These are phyloP conservation scores for Psidium guajava DNA, from an alignment of 345 rosid species.

Conservation along the genomic window DNA sequence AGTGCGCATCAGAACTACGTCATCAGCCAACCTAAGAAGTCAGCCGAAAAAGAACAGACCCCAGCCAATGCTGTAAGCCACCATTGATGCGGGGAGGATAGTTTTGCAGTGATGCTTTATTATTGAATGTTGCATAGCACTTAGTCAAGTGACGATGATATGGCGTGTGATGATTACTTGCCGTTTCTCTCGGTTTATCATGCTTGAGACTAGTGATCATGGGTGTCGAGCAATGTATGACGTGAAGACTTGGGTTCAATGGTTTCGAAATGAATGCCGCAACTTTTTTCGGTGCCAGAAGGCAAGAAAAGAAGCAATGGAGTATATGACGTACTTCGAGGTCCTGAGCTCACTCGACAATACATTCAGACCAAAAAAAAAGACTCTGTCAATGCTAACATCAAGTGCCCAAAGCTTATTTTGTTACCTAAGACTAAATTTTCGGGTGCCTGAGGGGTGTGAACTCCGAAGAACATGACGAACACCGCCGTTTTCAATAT, in stretches of 20 bases:
- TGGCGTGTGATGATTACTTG: too few relatives aligned
- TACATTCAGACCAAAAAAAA: neutral
- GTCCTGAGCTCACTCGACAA: neutral
- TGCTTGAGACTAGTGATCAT: neutral
- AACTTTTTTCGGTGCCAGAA: neutral
- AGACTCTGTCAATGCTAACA: neutral
- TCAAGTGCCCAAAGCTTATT: neutral
- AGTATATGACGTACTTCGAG: neutral
- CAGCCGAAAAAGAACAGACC: neutral
- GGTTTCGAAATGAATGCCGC: neutral
- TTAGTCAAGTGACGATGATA: neutral
- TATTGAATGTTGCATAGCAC: neutral
- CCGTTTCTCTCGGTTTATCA: neutral
- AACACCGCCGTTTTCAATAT: neutral
- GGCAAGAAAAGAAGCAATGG: neutral
- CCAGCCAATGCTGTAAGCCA: neutral
- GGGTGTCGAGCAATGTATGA: neutral
- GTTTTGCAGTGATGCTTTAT: too few relatives aligned
- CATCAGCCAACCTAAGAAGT: too few relatives aligned
- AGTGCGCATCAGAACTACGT: too few relatives aligned
- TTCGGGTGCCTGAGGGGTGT: neutral
- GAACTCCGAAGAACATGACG: neutral
- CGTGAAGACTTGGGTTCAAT: fast-evolving
- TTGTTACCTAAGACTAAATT: neutral
- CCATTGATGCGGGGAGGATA: too few relatives aligned